phyloP scores from a whole-genome alignment of 371 early-diverging fungal genomes.

The Blyttiomyces sp. region DNA sequence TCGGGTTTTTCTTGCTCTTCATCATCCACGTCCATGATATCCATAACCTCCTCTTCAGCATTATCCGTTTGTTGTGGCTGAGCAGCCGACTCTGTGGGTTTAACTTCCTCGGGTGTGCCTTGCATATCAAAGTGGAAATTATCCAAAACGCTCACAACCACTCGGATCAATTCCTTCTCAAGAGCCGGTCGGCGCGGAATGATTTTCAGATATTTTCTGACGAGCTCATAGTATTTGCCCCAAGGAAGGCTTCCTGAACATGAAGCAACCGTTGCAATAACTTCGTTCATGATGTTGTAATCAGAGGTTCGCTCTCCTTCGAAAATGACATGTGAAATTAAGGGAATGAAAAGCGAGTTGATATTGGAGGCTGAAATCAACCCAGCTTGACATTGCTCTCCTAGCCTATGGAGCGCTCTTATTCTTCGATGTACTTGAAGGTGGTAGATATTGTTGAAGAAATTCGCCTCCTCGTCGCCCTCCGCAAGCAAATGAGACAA shows the following conservation, averaged over 20 bases:
- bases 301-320: conserved; percentile 66
- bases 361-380: conserved; percentile 52
- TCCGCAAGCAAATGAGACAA: conserved; percentile 63
- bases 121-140: conserved; percentile 84
- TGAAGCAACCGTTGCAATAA: conserved; percentile 68
- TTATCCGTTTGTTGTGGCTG: no score
- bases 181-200: conserved; percentile 62
- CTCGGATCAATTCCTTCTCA: conserved; percentile 75
- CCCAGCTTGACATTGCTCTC: conserved; percentile 36
- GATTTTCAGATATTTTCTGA: conserved; percentile 67
- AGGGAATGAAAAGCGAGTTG: conserved; percentile 76
- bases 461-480: conserved; percentile 78
- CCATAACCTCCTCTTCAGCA: conserved; percentile 22
- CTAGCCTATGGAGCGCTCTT: conserved; percentile 76
- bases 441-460: conserved; percentile 89
- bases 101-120: conserved; percentile 29
- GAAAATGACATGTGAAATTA: conserved; percentile 79
- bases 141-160: conserved; percentile 78
- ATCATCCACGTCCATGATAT: conserved; percentile 9
- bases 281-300: conserved; percentile 75
- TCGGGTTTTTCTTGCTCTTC: no score
- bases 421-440: conserved; percentile 89
- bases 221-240: conserved; percentile 72
- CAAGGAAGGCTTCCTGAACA: conserved; percentile 72
- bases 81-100: conserved; percentile 39